A percentile compares a stretch with the other conserved stretches of the same genome.
Evolutionary conservation across 805 yeast genomes (phyloP).

Genomic region (Zygotorulaspora sp.): DNA sequence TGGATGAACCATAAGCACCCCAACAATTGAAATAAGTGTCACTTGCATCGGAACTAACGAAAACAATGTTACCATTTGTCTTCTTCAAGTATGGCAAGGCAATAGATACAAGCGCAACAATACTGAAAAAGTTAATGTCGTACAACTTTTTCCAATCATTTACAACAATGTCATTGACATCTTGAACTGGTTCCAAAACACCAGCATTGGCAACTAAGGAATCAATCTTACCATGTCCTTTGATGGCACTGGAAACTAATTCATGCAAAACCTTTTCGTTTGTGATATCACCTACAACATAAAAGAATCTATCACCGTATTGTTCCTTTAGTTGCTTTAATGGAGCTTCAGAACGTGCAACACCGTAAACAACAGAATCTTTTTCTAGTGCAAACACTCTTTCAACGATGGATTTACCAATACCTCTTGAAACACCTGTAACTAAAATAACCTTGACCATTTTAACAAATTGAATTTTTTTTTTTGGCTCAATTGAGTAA

Average conservation of each 20-base stretch:
- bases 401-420: constrained; percentile 73
- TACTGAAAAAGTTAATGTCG: constrained; percentile 75
- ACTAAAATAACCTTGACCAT: constrained; percentile 40
- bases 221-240: constrained; percentile 53
- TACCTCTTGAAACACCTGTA: constrained; percentile 68
- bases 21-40: constrained; percentile 47
- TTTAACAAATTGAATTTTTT: too few relatives aligned
- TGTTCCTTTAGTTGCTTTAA: constrained; percentile 41
- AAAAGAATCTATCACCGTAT: constrained; percentile 49
- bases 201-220: constrained; percentile 79
- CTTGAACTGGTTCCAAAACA: constrained; percentile 69
- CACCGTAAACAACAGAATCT: constrained; percentile 51
- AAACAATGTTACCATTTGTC: constrained; percentile 59
- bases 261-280: constrained; percentile 30
- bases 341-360: constrained; percentile 60
- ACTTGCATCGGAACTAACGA: constrained; percentile 89
- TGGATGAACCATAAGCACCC: constrained; percentile 89
- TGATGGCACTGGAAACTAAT: constrained; percentile 44
- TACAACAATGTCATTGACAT: constrained; percentile 40
- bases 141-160: constrained; percentile 58
- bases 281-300: constrained; percentile 59
- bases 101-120: constrained; percentile 52
- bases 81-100: constrained; percentile 55
- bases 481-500: too few relatives aligned
- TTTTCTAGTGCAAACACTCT: constrained; percentile 38